Base-by-base conservation (phyloP, 352 stramenopile species). In the Phytopythium aichiense region DNA sequence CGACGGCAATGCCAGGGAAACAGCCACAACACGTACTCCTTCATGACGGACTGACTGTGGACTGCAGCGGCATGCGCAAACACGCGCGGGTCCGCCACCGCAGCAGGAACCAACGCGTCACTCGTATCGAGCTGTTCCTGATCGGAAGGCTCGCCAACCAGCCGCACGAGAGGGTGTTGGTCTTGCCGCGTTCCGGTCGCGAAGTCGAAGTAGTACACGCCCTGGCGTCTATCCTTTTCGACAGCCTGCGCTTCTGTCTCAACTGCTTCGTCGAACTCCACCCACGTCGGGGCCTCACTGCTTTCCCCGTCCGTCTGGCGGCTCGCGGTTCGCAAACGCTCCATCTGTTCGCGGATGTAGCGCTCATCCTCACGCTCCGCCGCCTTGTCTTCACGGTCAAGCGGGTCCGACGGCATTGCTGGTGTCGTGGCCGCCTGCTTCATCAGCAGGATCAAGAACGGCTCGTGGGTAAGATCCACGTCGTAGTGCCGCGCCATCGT, bases 191-290 rank as follows among this genome's bases (percentile, higher is more conserved):
- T 61, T 18, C 61, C 58, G n/a, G 57, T 76, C 12, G 77, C 64
- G 63, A 90, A 90, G 60, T 90, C 70, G 56, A 82, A 87, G 66
- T 88, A 90, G 55, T 85, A 90, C 31, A 28, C 15, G 60, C 73
- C 4, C 15, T 63, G 13, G 49, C 59, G 35, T 6, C 31, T 18
- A 12, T 37, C 31, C 20, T 63, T 46, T 28, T 33, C 45, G 16
- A 7, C 6, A 30, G 1, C 33, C 43, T 23, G 30, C 31, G 23
- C 6, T 30, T 3, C 56, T 15, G 30, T 11, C 2, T 23, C n/a
- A 6, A 28, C 54, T 25, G 60, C 33, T 48, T 74, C 61, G n/a
- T 82, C 68, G 62, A 90, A 90, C 51, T 69, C 67, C 71, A 90
- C 79, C 81, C 81, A 90, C 1, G 56, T 62, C 20, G 50, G 60